A percentile compares a stretch with the other conserved stretches of the same genome.
Evolutionary conservation across 2,329 filamentous ascomycete species (phyloP).

Genomic region (Talaromyces sp.): DNA sequence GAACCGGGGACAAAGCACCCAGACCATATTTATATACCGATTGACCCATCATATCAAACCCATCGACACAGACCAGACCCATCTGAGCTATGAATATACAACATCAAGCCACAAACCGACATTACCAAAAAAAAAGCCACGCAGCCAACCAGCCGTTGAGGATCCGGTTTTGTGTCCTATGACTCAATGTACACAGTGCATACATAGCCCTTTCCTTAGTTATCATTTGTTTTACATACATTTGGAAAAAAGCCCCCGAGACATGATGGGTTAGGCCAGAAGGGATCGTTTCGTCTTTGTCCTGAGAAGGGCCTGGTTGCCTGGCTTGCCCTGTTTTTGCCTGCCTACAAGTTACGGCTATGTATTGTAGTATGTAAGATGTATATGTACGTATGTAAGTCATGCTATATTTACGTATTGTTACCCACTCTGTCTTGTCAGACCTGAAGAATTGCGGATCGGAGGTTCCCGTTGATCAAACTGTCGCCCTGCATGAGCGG

Average conservation of each 20-base stretch:
- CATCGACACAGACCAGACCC: background rate
- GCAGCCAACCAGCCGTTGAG: constrained; percentile 1
- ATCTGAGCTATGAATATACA: background rate
- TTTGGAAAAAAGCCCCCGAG: background rate
- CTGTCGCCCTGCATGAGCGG: background rate
- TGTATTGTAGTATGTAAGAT: background rate
- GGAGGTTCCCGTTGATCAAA: background rate
- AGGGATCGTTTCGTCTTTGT: background rate
- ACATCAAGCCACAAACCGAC: background rate
- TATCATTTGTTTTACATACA: background rate
- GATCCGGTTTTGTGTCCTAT: background rate
- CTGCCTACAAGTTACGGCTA: background rate
- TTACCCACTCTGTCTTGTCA: background rate
- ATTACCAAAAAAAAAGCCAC: background rate
- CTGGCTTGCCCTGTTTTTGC: background rate
- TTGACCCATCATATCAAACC: background rate
- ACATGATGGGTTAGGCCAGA: background rate
- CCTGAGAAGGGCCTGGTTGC: background rate
- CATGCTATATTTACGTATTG: background rate
- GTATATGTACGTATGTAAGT: background rate
- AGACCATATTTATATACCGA: background rate
- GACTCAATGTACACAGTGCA: background rate
- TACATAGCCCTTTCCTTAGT: background rate
- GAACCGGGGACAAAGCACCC: background rate
- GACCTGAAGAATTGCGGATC: background rate